Conservation (phyloP, 2,329 filamentous ascomycete species). For the Lachnum nothofagi region DNA sequence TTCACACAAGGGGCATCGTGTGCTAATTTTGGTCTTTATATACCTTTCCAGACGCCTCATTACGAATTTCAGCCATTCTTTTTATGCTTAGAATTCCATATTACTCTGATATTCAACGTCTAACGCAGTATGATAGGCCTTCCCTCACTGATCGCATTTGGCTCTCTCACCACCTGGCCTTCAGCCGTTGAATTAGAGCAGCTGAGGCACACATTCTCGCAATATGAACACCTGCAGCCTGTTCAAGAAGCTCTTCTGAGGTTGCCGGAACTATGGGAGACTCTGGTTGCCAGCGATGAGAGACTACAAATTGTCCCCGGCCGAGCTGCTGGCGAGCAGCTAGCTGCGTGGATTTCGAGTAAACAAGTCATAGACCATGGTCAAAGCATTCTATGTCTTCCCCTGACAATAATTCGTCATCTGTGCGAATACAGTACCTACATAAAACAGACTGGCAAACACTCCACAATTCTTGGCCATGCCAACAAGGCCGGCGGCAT, state of each 20-base stretch:
- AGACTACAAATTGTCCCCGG: neutral
- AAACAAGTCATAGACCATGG: neutral
- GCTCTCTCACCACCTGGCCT: neutral
- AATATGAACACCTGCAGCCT: neutral
- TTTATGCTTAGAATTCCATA: neutral
- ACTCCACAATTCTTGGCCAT: neutral
- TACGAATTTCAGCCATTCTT: neutral
- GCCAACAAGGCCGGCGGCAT: conserved; percentile 1
- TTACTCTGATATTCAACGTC: neutral
- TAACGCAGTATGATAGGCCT: neutral
- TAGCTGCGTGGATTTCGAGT: neutral
- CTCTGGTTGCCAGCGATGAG: neutral
- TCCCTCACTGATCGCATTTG: neutral
- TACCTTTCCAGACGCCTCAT: neutral
- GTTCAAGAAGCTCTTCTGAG: neutral
- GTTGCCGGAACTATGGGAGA: neutral
- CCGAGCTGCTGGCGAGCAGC: neutral
- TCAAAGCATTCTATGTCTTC: neutral
- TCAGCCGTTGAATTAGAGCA: neutral
- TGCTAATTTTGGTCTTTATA: neutral
- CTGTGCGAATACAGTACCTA: neutral
- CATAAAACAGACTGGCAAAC: neutral
- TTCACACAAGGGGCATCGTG: neutral
- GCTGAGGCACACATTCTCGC: neutral
- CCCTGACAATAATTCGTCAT: neutral